Base-by-base conservation (phyloP, 805 yeast species). In the Starmerella etchellsii region DNA sequence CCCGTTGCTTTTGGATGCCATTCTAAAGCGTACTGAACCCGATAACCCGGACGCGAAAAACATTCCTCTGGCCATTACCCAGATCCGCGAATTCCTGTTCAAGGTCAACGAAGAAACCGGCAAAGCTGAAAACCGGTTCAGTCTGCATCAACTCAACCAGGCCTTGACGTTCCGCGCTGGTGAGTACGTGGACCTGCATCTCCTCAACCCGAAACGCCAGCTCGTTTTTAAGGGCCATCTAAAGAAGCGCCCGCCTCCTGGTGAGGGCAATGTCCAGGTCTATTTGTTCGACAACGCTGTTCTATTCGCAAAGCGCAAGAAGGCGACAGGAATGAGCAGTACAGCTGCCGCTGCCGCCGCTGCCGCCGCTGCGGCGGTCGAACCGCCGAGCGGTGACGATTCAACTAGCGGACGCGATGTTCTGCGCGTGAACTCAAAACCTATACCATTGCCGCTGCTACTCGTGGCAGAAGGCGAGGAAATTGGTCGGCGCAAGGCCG, bases 101-200 rank as follows among this genome's bases (percentile, higher is more conserved):
- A 73, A 81, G 56, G 80, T 83, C 48, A 84, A 91, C 58, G 70
- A 74, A 36, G 96, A 87, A 52, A 77, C 93, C 31, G 98, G 98
- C 63, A 87, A 80, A 51, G 83, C 94, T 24, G 85, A 91, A 29
- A 95, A 88, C 65, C 71, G 95, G 49, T 84, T 85, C 63, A 83
- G 87, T 49, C 71, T 91, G 46, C 80, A 85, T 66, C 77, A 85
- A 37, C 69, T 91, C 57, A 81, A 82, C 54, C 95, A 83, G 59
- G 77, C 83, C 39, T 69, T 91, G 45, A 78, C 84, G 24, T 80
- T 78, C 64, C 70, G 81, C 47, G 78, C 78, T 4, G 85, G 84
- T 45, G 95, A 87, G 53, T 74, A 78, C 54, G 87, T 79, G 50
- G 93, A 88, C 56, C 68, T 91, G 64, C 84, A 83, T 48, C 68